phyloP scores from a whole-genome alignment of 2,329 filamentous ascomycete species.

The Juglanconis oblonga region DNA sequence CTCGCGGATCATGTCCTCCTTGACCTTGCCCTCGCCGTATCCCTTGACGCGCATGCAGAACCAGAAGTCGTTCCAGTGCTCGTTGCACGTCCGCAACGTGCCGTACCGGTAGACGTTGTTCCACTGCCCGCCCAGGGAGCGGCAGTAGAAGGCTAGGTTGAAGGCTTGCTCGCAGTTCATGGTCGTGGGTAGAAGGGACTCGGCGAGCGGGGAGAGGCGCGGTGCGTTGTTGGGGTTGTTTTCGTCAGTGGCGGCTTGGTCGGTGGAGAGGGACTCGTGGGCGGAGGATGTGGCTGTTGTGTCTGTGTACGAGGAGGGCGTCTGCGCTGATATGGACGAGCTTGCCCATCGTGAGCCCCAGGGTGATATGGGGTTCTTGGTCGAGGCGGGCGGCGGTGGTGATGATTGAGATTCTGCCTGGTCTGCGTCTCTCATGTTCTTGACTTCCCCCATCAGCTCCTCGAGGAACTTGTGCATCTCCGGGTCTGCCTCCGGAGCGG shows the following conservation, averaged over 20 bases:
- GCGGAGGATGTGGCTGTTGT: constrained; percentile 17
- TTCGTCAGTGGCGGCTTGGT: background rate
- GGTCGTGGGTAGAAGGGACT: constrained; percentile 70
- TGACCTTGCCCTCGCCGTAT: constrained; percentile 52
- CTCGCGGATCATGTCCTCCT: constrained; percentile 60
- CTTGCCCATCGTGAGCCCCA: constrained; percentile 30
- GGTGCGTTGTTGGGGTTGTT: constrained; percentile 7
- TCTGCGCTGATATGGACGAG: constrained; percentile 22
- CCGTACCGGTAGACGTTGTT: constrained; percentile 89
- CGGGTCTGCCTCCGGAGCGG: constrained; percentile 35
- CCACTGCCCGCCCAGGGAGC: constrained; percentile 86
- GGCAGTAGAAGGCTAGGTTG: constrained; percentile 92
- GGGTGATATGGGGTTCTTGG: constrained; percentile 27
- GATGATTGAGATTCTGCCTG: constrained; percentile 29
- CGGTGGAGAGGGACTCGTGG: no score
- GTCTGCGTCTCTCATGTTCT: background rate
- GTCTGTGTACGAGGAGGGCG: constrained; percentile 20
- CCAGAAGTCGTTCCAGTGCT: constrained; percentile 93
- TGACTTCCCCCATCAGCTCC: constrained; percentile 12
- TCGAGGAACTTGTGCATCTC: constrained; percentile 54
- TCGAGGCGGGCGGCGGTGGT: constrained; percentile 23
- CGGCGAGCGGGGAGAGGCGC: constrained; percentile 50
- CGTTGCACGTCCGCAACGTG: constrained; percentile 69
- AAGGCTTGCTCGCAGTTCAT: constrained; percentile 92
- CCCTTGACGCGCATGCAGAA: constrained; percentile 88